A percentile compares a stretch with the other conserved stretches of the same genome.
phyloP scores from a whole-genome alignment of 2,329 filamentous ascomycete genomes.

The Scedosporium minutisporum region DNA sequence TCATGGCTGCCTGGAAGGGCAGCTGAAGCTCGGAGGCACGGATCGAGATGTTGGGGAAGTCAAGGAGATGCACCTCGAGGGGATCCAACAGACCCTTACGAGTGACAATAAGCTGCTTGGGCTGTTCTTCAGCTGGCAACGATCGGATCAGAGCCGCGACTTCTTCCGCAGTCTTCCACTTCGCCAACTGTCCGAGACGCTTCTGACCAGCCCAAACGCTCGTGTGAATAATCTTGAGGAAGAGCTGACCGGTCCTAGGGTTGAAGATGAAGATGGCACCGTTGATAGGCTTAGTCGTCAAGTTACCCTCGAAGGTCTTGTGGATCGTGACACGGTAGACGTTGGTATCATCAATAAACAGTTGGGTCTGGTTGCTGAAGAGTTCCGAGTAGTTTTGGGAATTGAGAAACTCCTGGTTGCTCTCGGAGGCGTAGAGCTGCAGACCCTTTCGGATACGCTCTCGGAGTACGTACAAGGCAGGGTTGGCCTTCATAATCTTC shows the following conservation, averaged over 20 bases:
- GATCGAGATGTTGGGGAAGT: conserved; percentile 99
- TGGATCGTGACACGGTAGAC: conserved; percentile 99
- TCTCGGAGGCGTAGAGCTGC: conserved; percentile 95
- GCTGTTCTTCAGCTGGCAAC: conserved; percentile 92
- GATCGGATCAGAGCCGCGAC: conserved; percentile 94
- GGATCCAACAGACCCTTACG: conserved; percentile 95
- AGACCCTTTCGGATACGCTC: conserved; percentile 98
- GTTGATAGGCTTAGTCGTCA: conserved; percentile 99
- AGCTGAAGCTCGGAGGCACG: conserved; percentile 92
- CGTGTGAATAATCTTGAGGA: conserved; percentile 98
- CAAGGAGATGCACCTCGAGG: conserved; percentile 89
- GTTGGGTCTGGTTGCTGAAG: conserved; percentile 97
- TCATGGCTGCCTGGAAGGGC: conserved; percentile 99
- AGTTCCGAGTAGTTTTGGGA: conserved; percentile 98
- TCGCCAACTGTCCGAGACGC: conserved; percentile 93
- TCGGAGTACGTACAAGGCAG: conserved; percentile 86
- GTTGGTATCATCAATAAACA: conserved; percentile 98
- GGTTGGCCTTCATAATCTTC: conserved; percentile 99
- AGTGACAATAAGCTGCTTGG: conserved; percentile 96
- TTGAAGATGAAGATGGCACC: conserved; percentile 99
- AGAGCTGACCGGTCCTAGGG: conserved; percentile 91
- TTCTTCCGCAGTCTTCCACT: conserved; percentile 99
- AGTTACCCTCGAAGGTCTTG: conserved; percentile 97
- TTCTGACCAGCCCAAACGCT: conserved; percentile 99
- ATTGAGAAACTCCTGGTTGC: conserved; percentile 98